phyloP scores from a whole-genome alignment of 192 early-diverging fungal genomes.

The Phycomyces blakesleeanus region DNA sequence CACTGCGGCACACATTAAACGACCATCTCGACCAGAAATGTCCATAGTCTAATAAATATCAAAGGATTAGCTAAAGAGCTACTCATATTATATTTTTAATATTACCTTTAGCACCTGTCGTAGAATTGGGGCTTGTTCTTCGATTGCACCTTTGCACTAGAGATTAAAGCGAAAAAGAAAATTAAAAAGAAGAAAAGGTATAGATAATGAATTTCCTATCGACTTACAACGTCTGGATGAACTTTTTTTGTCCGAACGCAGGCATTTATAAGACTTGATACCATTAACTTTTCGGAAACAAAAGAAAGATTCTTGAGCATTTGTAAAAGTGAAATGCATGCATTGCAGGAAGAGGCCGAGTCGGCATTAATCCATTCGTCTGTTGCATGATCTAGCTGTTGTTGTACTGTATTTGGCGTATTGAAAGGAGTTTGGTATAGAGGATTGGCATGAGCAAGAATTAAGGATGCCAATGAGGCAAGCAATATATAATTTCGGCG shows the following conservation, averaged over 20 bases:
- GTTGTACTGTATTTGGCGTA: neutral
- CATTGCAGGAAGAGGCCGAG: constrained; percentile 32
- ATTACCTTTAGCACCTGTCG: constrained; percentile 34
- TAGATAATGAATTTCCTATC: neutral
- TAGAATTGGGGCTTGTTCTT: constrained; percentile 43
- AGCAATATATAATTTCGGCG: neutral
- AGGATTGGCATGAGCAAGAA: neutral
- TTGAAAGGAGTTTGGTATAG: neutral
- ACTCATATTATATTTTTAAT: constrained; percentile 5
- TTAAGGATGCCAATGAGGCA: neutral
- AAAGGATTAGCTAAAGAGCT: neutral
- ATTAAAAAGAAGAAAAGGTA: neutral
- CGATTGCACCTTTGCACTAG: constrained; percentile 45
- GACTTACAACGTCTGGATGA: constrained; percentile 41
- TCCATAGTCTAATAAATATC: constrained; percentile 19
- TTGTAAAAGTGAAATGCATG: constrained; percentile 40
- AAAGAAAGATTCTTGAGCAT: constrained; percentile 42
- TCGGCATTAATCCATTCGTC: constrained; percentile 17
- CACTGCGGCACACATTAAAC: constrained; percentile 38
- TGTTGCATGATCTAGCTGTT: constrained; percentile 11
- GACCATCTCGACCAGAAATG: constrained; percentile 38
- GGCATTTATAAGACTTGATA: constrained; percentile 29
- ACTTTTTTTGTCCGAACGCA: constrained; percentile 35
- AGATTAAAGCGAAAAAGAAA: too few relatives aligned
- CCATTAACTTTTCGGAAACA: constrained; percentile 38